Percentiles rank a stretch among this genome's conserved stretches.
phyloP scores from a whole-genome alignment of 495 filamentous ascomycete genomes.

The Aspergillus homomorphus region DNA sequence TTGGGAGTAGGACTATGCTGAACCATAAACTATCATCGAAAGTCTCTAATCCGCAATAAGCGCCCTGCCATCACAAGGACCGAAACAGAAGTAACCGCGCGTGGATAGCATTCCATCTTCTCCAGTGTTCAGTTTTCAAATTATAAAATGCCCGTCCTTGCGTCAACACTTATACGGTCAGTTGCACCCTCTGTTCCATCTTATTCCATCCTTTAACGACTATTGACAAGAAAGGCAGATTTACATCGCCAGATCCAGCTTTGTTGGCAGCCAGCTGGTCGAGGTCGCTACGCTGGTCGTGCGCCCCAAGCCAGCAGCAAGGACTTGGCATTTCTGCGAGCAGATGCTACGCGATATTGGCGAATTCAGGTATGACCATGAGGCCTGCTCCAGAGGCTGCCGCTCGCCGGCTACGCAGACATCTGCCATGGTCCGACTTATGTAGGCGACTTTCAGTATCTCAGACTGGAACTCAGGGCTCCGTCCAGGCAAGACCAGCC shows the following conservation, averaged over 20 bases:
- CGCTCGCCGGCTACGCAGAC: background rate
- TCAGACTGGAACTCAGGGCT: background rate
- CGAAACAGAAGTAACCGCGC: too few relatives aligned
- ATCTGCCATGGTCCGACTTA: background rate
- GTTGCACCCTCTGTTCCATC: background rate
- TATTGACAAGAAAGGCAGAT: background rate
- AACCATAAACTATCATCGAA: slow-evolving; percentile 24
- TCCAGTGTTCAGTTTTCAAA: background rate
- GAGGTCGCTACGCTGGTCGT: background rate
- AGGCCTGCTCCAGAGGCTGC: background rate
- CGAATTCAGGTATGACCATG: background rate
- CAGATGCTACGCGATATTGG: background rate
- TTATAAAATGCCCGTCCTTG: background rate
- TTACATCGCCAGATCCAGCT: background rate
- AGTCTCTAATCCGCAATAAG: background rate
- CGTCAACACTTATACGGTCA: background rate
- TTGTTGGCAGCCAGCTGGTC: background rate
- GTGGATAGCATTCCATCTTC: background rate
- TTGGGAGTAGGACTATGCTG: slow-evolving; percentile 22
- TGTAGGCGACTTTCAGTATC: background rate
- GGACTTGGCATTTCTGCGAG: background rate
- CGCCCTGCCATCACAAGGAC: too few relatives aligned
- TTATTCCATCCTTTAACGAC: background rate
- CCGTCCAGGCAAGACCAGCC: background rate
- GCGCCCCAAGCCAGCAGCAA: background rate